Percentiles rank a stretch among this genome's conserved stretches.
phyloP scores from a whole-genome alignment of 805 yeast species.

The Brettanomyces sp. region DNA sequence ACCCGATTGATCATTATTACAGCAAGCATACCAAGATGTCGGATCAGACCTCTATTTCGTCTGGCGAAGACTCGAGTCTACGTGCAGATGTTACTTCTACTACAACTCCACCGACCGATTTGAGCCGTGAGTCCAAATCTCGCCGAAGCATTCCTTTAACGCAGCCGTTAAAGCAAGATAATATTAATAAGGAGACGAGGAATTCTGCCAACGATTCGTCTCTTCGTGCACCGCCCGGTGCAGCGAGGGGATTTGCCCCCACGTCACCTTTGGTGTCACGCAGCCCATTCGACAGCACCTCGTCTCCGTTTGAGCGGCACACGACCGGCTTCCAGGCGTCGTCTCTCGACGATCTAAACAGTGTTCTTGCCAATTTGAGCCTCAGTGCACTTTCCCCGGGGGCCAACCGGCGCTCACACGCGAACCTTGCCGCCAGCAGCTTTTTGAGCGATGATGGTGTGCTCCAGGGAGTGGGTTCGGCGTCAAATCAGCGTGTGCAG shows the following conservation, averaged over 20 bases:
- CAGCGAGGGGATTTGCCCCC: background rate
- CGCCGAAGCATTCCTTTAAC: background rate
- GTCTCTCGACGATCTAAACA: background rate
- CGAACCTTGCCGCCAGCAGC: background rate
- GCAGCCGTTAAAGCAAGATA: background rate
- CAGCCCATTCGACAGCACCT: background rate
- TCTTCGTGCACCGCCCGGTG: background rate
- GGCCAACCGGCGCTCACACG: no score
- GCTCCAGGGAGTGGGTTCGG: no score
- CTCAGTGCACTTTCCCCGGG: background rate
- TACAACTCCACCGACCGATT: slow-evolving; percentile 24
- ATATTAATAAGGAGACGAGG: no score
- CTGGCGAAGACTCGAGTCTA: slow-evolving; percentile 18
- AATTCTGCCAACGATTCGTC: no score
- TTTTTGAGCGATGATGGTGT: background rate
- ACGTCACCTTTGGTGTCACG: background rate
- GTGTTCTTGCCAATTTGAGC: slow-evolving; percentile 3
- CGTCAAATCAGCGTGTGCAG: no score
- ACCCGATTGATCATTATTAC: no score
- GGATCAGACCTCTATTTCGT: slow-evolving; percentile 27
- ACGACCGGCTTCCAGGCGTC: background rate
- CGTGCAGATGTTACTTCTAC: slow-evolving; percentile 15
- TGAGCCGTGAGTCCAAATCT: background rate
- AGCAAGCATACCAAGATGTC: slow-evolving; percentile 14
- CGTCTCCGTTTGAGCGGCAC: background rate